These are phyloP conservation scores for Medakamo hakoo DNA, from an alignment of 139 green algal species.

Conservation along the genomic window DNA sequence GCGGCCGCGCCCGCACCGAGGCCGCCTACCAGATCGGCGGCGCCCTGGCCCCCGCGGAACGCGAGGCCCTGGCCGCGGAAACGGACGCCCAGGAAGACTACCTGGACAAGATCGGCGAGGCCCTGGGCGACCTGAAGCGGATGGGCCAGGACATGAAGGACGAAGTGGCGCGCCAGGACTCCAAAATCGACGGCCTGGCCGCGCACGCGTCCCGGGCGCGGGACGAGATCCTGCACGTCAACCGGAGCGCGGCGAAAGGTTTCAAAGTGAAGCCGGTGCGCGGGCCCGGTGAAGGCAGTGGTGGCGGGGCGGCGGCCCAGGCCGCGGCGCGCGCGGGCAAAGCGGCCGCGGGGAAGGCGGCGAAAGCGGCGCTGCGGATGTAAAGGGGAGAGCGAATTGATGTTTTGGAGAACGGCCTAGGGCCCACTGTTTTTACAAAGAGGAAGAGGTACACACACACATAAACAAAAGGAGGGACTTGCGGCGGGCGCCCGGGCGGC, in stretches of 20 bases:
- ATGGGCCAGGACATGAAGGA: constrained; percentile 2
- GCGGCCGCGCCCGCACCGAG: not conserved
- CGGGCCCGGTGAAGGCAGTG: too few relatives aligned
- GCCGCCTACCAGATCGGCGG: not conserved
- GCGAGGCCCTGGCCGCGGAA: constrained; percentile 1
- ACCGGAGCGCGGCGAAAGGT: not conserved
- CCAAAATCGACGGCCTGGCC: not conserved
- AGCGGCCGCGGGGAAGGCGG: too few relatives aligned
- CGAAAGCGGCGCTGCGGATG: too few relatives aligned
- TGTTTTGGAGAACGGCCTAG: not conserved
- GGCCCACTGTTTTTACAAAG: too few relatives aligned
- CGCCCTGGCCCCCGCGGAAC: not conserved
- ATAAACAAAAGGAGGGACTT: too few relatives aligned
- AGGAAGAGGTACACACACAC: too few relatives aligned
- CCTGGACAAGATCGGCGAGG: constrained; percentile 7
- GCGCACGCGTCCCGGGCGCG: not conserved
- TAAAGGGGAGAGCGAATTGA: too few relatives aligned
- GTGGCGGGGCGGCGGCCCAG: too few relatives aligned
- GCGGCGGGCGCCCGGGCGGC: too few relatives aligned
- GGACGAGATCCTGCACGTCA: not conserved
- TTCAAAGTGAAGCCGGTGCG: not conserved
- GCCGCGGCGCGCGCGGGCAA: too few relatives aligned
- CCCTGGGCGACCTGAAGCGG: constrained; percentile 1
- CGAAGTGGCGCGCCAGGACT: not conserved
- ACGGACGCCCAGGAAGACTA: constrained; percentile 6